Percentiles rank a stretch among this genome's conserved stretches.
Conservation (phyloP, 495 filamentous ascomycete species). For the Schizothecium vesticola region DNA sequence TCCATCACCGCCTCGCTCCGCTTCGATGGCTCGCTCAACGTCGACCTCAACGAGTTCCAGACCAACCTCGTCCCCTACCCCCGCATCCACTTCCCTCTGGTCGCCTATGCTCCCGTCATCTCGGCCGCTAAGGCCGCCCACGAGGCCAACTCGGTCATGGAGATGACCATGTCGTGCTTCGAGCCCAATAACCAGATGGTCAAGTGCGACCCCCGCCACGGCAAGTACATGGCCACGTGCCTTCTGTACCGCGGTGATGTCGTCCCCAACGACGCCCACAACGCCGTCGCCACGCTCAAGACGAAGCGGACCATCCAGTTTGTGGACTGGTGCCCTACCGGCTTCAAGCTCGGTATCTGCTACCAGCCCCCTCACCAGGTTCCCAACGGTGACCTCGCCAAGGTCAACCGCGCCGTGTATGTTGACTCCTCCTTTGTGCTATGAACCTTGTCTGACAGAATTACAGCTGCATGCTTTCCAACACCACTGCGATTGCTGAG, state of each 20-base stretch:
- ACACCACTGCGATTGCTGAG: slow-evolving; percentile 98
- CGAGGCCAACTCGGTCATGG: slow-evolving; percentile 85
- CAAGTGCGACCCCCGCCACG: slow-evolving; percentile 96
- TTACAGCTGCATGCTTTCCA: slow-evolving; percentile 92
- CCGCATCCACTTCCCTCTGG: slow-evolving; percentile 98
- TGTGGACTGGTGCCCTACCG: slow-evolving; percentile 99
- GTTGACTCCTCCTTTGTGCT: slow-evolving; percentile 30
- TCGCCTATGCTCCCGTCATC: slow-evolving; percentile 91
- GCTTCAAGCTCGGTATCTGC: slow-evolving; percentile 99
- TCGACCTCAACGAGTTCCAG: slow-evolving; percentile 99
- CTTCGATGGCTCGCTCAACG: slow-evolving; percentile 98
- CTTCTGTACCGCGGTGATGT: slow-evolving; percentile 98
- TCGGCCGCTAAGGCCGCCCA: slow-evolving; percentile 90
- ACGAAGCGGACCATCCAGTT: slow-evolving; percentile 98
- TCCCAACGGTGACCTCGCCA: slow-evolving; percentile 93
- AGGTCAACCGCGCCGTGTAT: slow-evolving; percentile 96
- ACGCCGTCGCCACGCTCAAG: slow-evolving; percentile 90
- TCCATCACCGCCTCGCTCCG: slow-evolving; percentile 98
- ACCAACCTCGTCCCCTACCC: slow-evolving; percentile 98
- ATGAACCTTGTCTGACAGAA: slow-evolving; percentile 18
- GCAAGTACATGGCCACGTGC: slow-evolving; percentile 99
- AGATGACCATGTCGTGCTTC: slow-evolving; percentile 86
- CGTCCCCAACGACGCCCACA: slow-evolving; percentile 89
- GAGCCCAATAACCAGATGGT: slow-evolving; percentile 91
- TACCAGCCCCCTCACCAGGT: slow-evolving; percentile 94